phyloP scores from a whole-genome alignment of 306 rosid genomes.

The Medicago truncatula region DNA sequence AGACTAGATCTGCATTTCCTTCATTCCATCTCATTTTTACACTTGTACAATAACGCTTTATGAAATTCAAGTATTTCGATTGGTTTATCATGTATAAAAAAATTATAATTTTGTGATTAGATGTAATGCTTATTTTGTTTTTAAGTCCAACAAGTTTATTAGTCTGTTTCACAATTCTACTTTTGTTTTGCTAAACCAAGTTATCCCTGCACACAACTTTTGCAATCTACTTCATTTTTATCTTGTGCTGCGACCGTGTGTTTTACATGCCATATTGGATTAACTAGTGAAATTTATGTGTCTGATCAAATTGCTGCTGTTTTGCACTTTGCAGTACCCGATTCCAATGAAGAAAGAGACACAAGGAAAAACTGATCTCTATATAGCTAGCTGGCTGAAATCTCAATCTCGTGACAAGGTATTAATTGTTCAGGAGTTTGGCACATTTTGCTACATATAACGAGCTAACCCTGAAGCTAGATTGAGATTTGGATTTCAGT shows the following conservation, averaged over 20 bases:
- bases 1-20: constrained; percentile 39
- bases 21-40: not conserved
- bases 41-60: not conserved
- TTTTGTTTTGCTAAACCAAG: not conserved
- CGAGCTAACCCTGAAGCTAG: not conserved
- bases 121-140: not conserved
- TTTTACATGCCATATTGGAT: constrained; percentile 11
- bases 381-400: constrained; percentile 82
- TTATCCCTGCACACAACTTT: not conserved
- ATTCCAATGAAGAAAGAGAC: constrained; percentile 88
- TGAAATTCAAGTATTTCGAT: not conserved
- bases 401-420: constrained; percentile 91
- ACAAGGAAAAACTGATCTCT: constrained; percentile 81
- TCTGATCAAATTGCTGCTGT: constrained; percentile 26
- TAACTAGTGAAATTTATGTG: constrained; percentile 4
- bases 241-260: constrained; percentile 7
- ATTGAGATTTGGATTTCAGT: constrained; percentile 34
- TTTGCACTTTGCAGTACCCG: constrained; percentile 68
- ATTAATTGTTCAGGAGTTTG: constrained; percentile 35
- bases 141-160: not conserved
- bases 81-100: not conserved
- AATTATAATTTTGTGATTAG: not conserved
- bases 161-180: constrained; percentile 7
- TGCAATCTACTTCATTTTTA: constrained; percentile 1
- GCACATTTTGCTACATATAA: constrained; percentile 5